Percentiles rank a stretch among this genome's conserved stretches.
Evolutionary conservation across 2,329 filamentous ascomycete species (phyloP).

Genomic region (Epichloe coenophiala): DNA sequence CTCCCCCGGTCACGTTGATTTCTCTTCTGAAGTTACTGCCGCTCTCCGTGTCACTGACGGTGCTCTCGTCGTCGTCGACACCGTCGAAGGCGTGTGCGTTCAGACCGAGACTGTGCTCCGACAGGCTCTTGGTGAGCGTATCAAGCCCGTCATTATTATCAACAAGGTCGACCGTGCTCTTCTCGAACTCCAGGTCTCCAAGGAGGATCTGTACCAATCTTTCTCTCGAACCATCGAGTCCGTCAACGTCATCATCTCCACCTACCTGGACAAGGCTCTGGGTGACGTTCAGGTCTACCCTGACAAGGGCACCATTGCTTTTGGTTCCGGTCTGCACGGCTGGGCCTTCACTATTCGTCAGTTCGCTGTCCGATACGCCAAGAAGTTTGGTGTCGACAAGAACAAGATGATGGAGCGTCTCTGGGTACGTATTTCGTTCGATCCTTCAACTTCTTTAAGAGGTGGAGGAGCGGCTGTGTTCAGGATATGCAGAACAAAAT

Average conservation of each 20-base stretch:
- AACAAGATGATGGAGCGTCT: slow-evolving; percentile 99
- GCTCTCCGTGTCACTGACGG: slow-evolving; percentile 99
- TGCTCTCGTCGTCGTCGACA: slow-evolving; percentile 99
- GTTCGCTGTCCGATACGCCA: slow-evolving; percentile 90
- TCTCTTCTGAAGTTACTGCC: slow-evolving; percentile 98
- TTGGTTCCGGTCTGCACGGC: slow-evolving; percentile 98
- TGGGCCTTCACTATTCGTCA: slow-evolving; percentile 99
- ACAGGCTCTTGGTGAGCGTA: slow-evolving; percentile 98
- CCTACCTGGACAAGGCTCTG: slow-evolving; percentile 91
- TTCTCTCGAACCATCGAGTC: slow-evolving; percentile 99
- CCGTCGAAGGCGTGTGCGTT: slow-evolving; percentile 98
- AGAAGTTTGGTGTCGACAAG: slow-evolving; percentile 99
- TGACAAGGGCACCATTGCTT: slow-evolving; percentile 92
- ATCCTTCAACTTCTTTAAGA: too few relatives aligned
- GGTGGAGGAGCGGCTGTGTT: not conserved
- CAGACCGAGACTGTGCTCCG: slow-evolving; percentile 99
- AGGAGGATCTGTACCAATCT: slow-evolving; percentile 99
- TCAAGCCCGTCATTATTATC: slow-evolving; percentile 99
- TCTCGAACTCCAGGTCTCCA: slow-evolving; percentile 94
- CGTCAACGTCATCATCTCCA: slow-evolving; percentile 99
- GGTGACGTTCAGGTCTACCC: slow-evolving; percentile 99
- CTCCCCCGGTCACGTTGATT: slow-evolving; percentile 99
- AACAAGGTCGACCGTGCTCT: slow-evolving; percentile 99
- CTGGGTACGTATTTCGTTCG: slow-evolving; percentile 49
- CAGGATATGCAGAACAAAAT: not conserved